Base-by-base conservation (phyloP, 805 yeast species). In the Candida gorgasii region DNA sequence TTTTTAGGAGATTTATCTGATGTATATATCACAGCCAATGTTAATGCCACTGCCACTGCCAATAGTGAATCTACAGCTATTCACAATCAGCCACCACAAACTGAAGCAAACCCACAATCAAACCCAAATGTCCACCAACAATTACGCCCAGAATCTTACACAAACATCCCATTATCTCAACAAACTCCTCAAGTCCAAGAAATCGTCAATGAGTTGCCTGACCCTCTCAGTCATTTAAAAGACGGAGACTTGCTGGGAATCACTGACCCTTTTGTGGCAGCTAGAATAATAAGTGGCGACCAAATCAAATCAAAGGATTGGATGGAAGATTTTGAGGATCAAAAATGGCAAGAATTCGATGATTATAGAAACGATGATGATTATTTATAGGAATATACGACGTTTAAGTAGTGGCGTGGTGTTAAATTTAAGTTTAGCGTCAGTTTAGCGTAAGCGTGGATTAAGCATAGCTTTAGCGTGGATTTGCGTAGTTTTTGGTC, bases 291-390 rank as follows among this genome's bases (percentile, higher is more conserved):
- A 16, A 66, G 71, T 45, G 75, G 75, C 0, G 62, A 67, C 30
- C 76, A 70, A 49, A 70, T 70, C 14, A 52, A 54, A 24, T 36
- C 53, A 7, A 19, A 35, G 3, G 59, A 57, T 42, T 70, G 76
- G 76, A 54, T 63, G 48, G 72, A 67, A 38, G 69, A 63, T n/a
- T 22, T 34, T 11, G 37, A 34, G 23, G 45, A 53, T n/a, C 39
- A 50, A 18, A 57, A 50, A 22, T 59, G 62, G 58, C 71, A 69
- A 48, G 72, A 69, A 38, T 60, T 67, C 43, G 73, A 70, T 39
- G 76, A 68, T 46, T 70, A 70, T 51, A 56, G 65, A 40, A 57
- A 67, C 48, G 70, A 69, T 44, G 75, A 70, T 44, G 73, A 69
- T 37, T 44, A 39, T 14, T 17, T 15, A n/a, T 36, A 36, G 28